Percentiles rank a stretch among this genome's conserved stretches.
Conservation (phyloP, 257 asterid species). For the Knoxia roxburghii region DNA sequence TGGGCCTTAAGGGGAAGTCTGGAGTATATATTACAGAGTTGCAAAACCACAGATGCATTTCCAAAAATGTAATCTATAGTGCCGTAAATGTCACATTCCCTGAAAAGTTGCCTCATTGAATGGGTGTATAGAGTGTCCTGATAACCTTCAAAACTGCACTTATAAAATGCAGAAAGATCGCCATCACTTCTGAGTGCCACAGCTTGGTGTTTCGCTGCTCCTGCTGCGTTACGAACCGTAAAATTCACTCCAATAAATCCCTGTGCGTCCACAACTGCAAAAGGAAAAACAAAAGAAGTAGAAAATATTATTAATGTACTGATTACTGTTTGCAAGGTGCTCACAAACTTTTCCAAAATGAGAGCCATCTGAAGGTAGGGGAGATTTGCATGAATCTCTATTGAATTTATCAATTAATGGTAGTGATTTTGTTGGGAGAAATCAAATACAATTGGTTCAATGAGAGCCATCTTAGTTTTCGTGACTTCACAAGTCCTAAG, state of each 20-base stretch:
- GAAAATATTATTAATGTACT: too few relatives aligned
- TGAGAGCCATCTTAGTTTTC: too few relatives aligned
- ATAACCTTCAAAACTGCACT: slow-evolving; percentile 30
- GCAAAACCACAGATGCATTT: slow-evolving; percentile 30
- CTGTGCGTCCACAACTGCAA: slow-evolving; percentile 20
- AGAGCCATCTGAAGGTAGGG: too few relatives aligned
- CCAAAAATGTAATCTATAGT: slow-evolving; percentile 34
- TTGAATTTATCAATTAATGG: too few relatives aligned
- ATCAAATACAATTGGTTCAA: too few relatives aligned
- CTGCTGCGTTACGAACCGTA: slow-evolving; percentile 28
- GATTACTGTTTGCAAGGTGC: too few relatives aligned
- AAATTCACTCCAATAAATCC: slow-evolving; percentile 33
- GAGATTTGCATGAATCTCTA: too few relatives aligned
- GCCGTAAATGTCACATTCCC: slow-evolving; percentile 31
- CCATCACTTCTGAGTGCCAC: slow-evolving; percentile 31
- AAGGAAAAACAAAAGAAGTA: neutral
- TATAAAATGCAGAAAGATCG: slow-evolving; percentile 27
- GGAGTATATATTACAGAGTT: slow-evolving; percentile 24
- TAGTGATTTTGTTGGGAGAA: too few relatives aligned
- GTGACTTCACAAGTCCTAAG: too few relatives aligned
- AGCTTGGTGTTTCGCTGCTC: slow-evolving; percentile 26
- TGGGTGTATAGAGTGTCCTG: slow-evolving; percentile 30
- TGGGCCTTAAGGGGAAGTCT: slow-evolving; percentile 24
- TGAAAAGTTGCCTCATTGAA: slow-evolving; percentile 27
- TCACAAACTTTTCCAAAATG: too few relatives aligned